phyloP scores from a whole-genome alignment of 2,329 filamentous ascomycete species.

The Fusarium sp. region DNA sequence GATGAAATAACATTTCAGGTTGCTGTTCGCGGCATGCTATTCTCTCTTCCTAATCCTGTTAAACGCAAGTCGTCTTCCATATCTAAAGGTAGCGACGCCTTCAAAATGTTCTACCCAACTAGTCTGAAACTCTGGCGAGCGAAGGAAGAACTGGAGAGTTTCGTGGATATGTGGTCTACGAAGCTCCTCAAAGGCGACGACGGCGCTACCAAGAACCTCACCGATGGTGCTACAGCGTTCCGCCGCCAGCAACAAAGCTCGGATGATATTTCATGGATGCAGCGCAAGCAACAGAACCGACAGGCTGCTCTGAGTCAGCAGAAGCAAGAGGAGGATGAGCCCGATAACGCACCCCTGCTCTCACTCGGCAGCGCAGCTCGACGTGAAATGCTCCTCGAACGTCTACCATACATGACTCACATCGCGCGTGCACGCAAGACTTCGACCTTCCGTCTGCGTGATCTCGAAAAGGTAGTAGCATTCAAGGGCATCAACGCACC shows the following conservation, averaged over 20 bases:
- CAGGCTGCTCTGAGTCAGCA: conserved; percentile 27
- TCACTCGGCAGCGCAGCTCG: conserved; percentile 75
- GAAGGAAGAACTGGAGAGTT: conserved; percentile 82
- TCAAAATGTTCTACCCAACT: conserved; percentile 93
- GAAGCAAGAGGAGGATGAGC: conserved; percentile 36
- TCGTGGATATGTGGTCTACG: conserved; percentile 77
- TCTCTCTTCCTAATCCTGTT: conserved; percentile 87
- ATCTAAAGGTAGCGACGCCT: conserved; percentile 68
- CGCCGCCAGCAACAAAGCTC: conserved; percentile 54
- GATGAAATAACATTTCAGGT: conserved; percentile 96
- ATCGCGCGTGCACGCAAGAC: conserved; percentile 65
- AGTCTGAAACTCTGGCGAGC: conserved; percentile 86
- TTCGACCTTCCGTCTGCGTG: conserved; percentile 58
- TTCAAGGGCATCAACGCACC: conserved; percentile 70
- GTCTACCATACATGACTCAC: conserved; percentile 84
- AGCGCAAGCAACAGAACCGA: conserved; percentile 49
- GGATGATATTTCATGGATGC: conserved; percentile 51
- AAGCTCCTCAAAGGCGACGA: conserved; percentile 69
- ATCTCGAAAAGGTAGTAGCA: conserved; percentile 75
- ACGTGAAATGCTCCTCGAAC: conserved; percentile 82
- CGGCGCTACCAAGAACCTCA: conserved; percentile 54
- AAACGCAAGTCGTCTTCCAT: conserved; percentile 69
- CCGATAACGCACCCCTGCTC: conserved; percentile 57
- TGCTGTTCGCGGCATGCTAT: conserved; percentile 86
- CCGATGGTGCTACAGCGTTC: conserved; percentile 62